Base-by-base conservation (phyloP, 2,329 filamentous ascomycete species). In the Penicillium sp. region DNA sequence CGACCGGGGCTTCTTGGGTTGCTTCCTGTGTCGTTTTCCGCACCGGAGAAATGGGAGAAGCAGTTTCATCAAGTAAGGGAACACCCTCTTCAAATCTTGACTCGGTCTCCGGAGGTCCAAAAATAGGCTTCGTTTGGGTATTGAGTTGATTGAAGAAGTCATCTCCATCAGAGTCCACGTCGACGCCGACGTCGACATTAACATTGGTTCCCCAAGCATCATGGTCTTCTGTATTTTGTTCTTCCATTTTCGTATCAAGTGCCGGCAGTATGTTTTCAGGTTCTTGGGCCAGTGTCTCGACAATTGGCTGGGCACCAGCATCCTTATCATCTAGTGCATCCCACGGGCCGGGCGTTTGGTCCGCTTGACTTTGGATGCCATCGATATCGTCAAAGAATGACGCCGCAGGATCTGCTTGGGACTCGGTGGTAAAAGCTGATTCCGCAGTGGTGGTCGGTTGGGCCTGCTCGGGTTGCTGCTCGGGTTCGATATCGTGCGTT, bases 31-130 rank as follows among this genome's bases (percentile, higher is more conserved):
- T 66, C 3, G 58, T 52, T 33, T 72, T 60, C 2, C 65, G 49
- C 20, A 61, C 55, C 6, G 52, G 51, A 3, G 65, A 63, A 10
- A 55, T 56, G 21, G 66, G 52, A 23, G 39, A 27, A 18, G 52
- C 30, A 39, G 42, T 74, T 68, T 75, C 61, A 84, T 84, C 52
- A 32, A 75, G 51, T 30, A 91, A 70, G 1, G 87, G 87, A 4
- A 90, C 52, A 0, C 87, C 87, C 71, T 91, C 88, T 51, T 89
- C 86, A 56, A 81, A 90, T 37, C 87, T 82, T 20, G 82, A 80
- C 21, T 87, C 81, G 1, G 73, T 67, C 41, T 77, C 74, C 10
- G 67, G 65, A 12, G 68, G 67, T 9, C 60, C 59, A 39, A 69
- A 73, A 24, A 68, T 74, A 32, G 65, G 72, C 40, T 68, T 76